A percentile compares a stretch with the other conserved stretches of the same genome.
phyloP scores from a whole-genome alignment of 495 filamentous ascomycete species.

The Xylaria cubensis region DNA sequence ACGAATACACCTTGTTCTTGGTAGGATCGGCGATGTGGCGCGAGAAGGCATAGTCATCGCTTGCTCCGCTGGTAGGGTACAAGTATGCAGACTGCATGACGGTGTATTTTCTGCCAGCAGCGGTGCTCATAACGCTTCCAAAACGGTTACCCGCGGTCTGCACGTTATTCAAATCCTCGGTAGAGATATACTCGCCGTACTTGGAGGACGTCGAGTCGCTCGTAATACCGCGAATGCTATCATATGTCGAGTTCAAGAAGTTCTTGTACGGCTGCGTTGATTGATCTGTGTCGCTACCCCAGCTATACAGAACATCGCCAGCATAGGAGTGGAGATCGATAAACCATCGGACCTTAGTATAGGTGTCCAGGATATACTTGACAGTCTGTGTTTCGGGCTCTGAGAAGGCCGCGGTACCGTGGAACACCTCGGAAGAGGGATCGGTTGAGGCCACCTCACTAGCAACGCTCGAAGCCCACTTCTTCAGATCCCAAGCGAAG shows the following conservation, averaged over 20 bases:
- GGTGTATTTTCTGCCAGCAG: slow-evolving; percentile 39
- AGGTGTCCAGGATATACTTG: slow-evolving; percentile 46
- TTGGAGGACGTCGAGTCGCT: slow-evolving; percentile 29
- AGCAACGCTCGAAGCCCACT: slow-evolving; percentile 39
- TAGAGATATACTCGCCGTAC: slow-evolving; percentile 48
- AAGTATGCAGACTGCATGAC: slow-evolving; percentile 41
- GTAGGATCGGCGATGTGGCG: slow-evolving; percentile 36
- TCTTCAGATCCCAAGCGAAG: slow-evolving; percentile 45
- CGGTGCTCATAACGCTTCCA: slow-evolving; percentile 39
- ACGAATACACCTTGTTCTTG: slow-evolving; percentile 46
- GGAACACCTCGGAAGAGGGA: slow-evolving; percentile 40
- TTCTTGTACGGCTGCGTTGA: slow-evolving; percentile 40
- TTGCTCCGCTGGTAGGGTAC: slow-evolving; percentile 47
- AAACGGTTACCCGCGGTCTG: slow-evolving; percentile 35
- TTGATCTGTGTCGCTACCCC: slow-evolving; percentile 51
- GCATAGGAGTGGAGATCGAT: slow-evolving; percentile 52
- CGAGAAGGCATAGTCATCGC: slow-evolving; percentile 47
- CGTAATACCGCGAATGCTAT: slow-evolving; percentile 46
- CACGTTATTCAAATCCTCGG: slow-evolving; percentile 34
- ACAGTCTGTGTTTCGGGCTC: slow-evolving; percentile 48
- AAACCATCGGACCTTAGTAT: slow-evolving; percentile 49
- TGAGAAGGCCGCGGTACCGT: slow-evolving; percentile 43
- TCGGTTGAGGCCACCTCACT: slow-evolving; percentile 37
- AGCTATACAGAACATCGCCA: slow-evolving; percentile 48
- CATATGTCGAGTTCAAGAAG: slow-evolving; percentile 45